Percentiles rank a stretch among this genome's conserved stretches.
Evolutionary conservation across 176 grass and related monocot genomes (phyloP).

Genomic region (Tillandsia fasciculata): DNA sequence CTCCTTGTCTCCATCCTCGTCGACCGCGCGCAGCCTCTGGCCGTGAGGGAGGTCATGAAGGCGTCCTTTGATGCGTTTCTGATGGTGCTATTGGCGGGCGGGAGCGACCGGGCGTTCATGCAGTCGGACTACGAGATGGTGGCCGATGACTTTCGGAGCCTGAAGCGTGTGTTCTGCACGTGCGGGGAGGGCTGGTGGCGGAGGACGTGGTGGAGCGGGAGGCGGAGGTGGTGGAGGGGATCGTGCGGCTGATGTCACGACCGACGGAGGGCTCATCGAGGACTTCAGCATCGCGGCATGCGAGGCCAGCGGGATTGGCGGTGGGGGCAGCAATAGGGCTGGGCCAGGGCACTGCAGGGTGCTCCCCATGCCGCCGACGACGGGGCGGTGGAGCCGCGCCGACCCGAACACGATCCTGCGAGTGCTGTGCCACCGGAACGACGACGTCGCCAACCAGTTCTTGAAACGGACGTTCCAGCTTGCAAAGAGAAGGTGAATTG

Average conservation of each 20-base stretch:
- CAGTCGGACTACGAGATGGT: conserved; percentile 42
- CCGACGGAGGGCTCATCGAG: conserved; percentile 52
- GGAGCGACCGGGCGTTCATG: conserved; percentile 49
- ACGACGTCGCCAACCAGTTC: conserved; percentile 74
- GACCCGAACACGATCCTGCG: conserved; percentile 77
- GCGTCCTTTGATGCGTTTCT: conserved; percentile 59
- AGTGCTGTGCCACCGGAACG: conserved; percentile 69
- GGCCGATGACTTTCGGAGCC: conserved; percentile 58
- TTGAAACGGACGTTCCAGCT: conserved; percentile 77
- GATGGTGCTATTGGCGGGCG: conserved; percentile 65
- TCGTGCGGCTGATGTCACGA: conserved; percentile 53
- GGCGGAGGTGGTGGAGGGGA: conserved; percentile 39
- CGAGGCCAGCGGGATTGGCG: conserved; percentile 38
- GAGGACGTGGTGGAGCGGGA: conserved; percentile 51
- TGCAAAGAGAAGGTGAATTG: conserved; percentile 48
- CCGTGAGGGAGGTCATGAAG: conserved; percentile 54
- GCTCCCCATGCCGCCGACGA: conserved; percentile 47
- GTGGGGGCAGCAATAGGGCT: background rate
- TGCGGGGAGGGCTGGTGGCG: conserved; percentile 52
- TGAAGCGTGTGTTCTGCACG: conserved; percentile 66
- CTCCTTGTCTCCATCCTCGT: conserved; percentile 48
- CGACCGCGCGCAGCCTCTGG: conserved; percentile 53
- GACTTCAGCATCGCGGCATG: conserved; percentile 47
- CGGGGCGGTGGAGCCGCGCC: conserved; percentile 50
- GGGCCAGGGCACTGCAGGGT: conserved; percentile 2